phyloP scores from a whole-genome alignment of 352 stramenopile genomes.

The Globisporangium alternatum region DNA sequence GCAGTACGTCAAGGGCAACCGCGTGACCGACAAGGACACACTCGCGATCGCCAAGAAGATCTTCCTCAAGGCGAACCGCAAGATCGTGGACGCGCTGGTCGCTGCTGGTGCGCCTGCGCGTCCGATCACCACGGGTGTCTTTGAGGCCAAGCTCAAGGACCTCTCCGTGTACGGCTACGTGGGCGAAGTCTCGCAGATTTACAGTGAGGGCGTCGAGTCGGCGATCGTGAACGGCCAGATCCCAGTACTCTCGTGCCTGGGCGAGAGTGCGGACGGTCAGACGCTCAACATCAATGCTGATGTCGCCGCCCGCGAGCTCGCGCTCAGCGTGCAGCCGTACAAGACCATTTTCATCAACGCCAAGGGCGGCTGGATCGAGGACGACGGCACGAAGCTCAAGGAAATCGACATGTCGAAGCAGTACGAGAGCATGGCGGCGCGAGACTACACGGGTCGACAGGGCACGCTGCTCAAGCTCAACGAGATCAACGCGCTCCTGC shows the following conservation, averaged over 20 bases:
- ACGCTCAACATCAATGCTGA: constrained; percentile 91
- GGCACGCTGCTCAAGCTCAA: constrained; percentile 91
- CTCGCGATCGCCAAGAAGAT: constrained; percentile 85
- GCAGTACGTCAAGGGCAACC: constrained; percentile 85
- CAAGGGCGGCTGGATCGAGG: constrained; percentile 87
- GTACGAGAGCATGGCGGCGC: constrained; percentile 70
- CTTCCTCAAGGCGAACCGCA: constrained; percentile 82
- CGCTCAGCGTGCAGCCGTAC: constrained; percentile 76
- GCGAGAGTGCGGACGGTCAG: constrained; percentile 67
- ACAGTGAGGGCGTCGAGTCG: constrained; percentile 60
- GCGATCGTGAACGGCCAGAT: constrained; percentile 72
- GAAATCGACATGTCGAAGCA: constrained; percentile 80
- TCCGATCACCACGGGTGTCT: constrained; percentile 87
- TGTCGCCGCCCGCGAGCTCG: constrained; percentile 76
- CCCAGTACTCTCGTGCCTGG: constrained; percentile 83
- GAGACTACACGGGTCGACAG: constrained; percentile 86
- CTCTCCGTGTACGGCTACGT: constrained; percentile 84
- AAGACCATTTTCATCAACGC: constrained; percentile 90
- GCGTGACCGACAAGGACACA: constrained; percentile 85
- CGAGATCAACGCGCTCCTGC: constrained; percentile 84
- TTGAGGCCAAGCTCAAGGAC: constrained; percentile 80
- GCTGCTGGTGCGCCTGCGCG: constrained; percentile 57
- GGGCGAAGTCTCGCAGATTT: constrained; percentile 78
- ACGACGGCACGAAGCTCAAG: constrained; percentile 82
- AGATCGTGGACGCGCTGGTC: constrained; percentile 74